Conservation (phyloP, 495 filamentous ascomycete genomes). For the Xanthoparmelia taractica region DNA sequence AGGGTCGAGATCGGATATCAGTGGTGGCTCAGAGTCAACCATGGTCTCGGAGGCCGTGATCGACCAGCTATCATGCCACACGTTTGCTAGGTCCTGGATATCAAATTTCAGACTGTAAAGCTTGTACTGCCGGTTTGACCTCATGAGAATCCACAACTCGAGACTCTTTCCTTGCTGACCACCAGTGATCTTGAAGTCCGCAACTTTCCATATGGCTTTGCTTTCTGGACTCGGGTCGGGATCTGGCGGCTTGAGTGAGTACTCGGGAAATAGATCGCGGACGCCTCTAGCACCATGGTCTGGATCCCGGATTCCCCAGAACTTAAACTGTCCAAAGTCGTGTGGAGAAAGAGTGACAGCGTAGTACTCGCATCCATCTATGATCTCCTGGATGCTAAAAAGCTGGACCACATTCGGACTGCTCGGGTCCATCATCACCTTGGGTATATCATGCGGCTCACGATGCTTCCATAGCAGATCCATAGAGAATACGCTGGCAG, state of each 20-base stretch:
- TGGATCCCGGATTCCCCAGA: conserved; percentile 71
- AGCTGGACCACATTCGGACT: conserved; percentile 66
- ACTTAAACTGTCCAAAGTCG: conserved; percentile 85
- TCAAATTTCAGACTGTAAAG: conserved; percentile 58
- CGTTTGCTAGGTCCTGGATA: conserved; percentile 44
- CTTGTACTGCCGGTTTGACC: conserved; percentile 49
- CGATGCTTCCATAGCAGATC: conserved; percentile 56
- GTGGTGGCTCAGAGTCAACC: conserved; percentile 44
- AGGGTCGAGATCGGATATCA: conserved; percentile 51
- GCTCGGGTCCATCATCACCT: conserved; percentile 69
- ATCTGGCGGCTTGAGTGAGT: conserved; percentile 56
- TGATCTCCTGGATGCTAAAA: conserved; percentile 47
- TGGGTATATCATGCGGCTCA: conserved; percentile 48
- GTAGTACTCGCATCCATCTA: conserved; percentile 56
- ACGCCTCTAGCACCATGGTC: conserved; percentile 55
- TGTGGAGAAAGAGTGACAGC: conserved; percentile 81
- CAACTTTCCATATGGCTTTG: conserved; percentile 77
- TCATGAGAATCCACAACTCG: conserved; percentile 81
- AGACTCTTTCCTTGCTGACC: conserved; percentile 39
- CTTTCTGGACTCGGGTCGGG: conserved; percentile 59
- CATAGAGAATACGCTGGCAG: conserved; percentile 59
- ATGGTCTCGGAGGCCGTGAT: conserved; percentile 58
- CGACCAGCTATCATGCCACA: conserved; percentile 69
- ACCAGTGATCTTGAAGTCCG: conserved; percentile 66
- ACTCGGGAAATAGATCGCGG: conserved; percentile 58